phyloP scores from a whole-genome alignment of 1,284 basidiomycete genomes.

The Ustilago crameri region DNA sequence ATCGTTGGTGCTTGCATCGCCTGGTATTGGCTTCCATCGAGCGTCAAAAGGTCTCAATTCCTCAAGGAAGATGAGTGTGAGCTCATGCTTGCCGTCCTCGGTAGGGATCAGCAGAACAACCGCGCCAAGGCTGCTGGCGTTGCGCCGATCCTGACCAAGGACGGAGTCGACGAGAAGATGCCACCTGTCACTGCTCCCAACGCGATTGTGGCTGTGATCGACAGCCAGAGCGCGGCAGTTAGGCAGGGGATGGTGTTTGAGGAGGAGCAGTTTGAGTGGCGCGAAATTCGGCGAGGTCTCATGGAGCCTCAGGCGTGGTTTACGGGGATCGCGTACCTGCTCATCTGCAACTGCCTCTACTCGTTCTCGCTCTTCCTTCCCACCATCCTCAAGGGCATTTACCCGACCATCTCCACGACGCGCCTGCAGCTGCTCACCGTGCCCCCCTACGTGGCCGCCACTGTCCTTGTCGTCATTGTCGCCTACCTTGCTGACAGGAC shows the following conservation, averaged over 20 bases:
- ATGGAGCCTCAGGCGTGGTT: conserved; percentile 56
- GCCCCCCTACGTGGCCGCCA: conserved; percentile 57
- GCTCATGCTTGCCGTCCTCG: conserved; percentile 71
- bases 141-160: conserved; percentile 4
- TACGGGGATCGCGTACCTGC: conserved; percentile 48
- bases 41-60: conserved; percentile 73
- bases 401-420: conserved; percentile 46
- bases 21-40: conserved; percentile 74
- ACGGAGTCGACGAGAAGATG: conserved; percentile 19
- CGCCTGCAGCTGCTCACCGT: conserved; percentile 55
- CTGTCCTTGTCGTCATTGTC: conserved; percentile 63
- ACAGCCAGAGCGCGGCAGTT: conserved; percentile 11
- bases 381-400: conserved; percentile 72
- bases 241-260: conserved; percentile 24
- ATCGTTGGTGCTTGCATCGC: conserved; percentile 71
- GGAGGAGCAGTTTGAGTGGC: conserved; percentile 54
- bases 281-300: conserved; percentile 47
- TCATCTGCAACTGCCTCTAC: conserved; percentile 56
- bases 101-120: conserved; percentile 42
- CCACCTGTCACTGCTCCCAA: conserved; percentile 21
- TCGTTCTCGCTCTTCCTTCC: conserved; percentile 49
- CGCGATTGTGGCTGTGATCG: conserved; percentile 6
- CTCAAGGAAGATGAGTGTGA: conserved; percentile 72
- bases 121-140: conserved; percentile 72
- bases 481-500: conserved; percentile 67